Base-by-base conservation (phyloP, 176 grass and related monocot genomes). In the Aegilops bicornis region DNA sequence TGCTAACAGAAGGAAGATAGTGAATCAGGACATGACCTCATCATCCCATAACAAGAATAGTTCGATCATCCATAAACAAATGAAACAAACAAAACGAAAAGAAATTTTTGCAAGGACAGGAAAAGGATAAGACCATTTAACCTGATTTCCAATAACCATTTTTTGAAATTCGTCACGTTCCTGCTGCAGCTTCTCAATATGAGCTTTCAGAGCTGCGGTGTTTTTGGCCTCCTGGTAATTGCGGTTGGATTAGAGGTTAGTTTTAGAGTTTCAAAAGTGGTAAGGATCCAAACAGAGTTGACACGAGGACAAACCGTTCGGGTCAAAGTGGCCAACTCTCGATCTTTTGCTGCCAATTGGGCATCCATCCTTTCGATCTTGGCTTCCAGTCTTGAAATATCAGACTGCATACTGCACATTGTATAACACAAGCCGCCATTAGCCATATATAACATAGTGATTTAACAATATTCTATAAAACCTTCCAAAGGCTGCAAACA, bases 141-240 rank as follows among this genome's bases (percentile, higher is more conserved):
- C 97, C 94, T 99, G 97, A 87, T 99, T 99, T 64, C 97, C 94
- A 63, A 99, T 99, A 74, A 99, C 93, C 97, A 99, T 96, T 81
- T 96, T 96, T 79, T 99, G 97, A 79, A 90, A 99, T 93, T 99
- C 97, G 78, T 99, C 97, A 56, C 94, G 87, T 82, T 99, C 97
- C 80, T 99, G 97, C 63, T 96, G 94, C 54, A 99, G 68, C 82
- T 99, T 99, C 40, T 99, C 97, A 67, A 99, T 96, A 32, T 99
- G 97, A 85, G 94, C 83, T 86, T 96, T 99, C 78, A 99, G 81
- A 81, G 87, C 58, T 86, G 97, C 94, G 12, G 85, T 90, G 47
- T 91, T 89, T 96, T 97, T 99, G 29, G 94, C 94, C 56, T 99
- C 97, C 97, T 99, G 87, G 43, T 90, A 25, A 88, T 75, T 24